These are phyloP conservation scores for Aspergillus thermomutatus DNA, from an alignment of 2,329 filamentous ascomycete species.

Conservation along the genomic window DNA sequence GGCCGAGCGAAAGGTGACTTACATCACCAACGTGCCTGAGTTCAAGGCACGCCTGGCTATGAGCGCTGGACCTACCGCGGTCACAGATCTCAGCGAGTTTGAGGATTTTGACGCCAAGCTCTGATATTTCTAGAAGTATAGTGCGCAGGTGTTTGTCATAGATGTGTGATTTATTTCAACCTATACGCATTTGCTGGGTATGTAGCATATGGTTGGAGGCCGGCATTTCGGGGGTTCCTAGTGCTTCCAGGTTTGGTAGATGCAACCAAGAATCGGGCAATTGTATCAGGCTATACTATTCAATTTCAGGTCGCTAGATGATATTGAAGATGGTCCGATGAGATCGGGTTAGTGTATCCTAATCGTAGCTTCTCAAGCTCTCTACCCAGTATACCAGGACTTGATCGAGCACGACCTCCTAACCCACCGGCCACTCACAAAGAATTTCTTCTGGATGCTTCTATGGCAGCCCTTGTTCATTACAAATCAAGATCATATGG, in stretches of 20 bases:
- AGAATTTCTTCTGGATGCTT: too few species aligned
- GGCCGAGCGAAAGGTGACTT: constrained; percentile 44
- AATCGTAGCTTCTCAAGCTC: background rate
- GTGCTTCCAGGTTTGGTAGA: background rate
- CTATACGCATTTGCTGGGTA: background rate
- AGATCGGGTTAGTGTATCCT: too few species aligned
- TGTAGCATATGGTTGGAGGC: background rate
- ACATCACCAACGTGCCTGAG: constrained; percentile 73
- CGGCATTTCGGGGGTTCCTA: background rate
- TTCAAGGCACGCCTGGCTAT: constrained; percentile 76
- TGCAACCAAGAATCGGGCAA: background rate
- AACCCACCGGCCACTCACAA: too few species aligned
- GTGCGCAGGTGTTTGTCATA: background rate
- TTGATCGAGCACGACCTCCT: too few species aligned
- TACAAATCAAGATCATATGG: too few species aligned
- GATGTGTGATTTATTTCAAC: background rate
- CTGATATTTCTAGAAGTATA: constrained; percentile 36
- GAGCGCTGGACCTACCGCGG: constrained; percentile 68
- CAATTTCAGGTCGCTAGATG: background rate
- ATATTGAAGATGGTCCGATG: background rate
- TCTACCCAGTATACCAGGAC: background rate
- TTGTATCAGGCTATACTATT: background rate
- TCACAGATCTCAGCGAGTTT: constrained; percentile 75
- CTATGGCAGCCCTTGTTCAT: too few species aligned
- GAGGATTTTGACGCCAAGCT: constrained; percentile 83